These are phyloP conservation scores for Dimocarpus longan DNA, from an alignment of 345 rosid genomes.

Conservation along the genomic window DNA sequence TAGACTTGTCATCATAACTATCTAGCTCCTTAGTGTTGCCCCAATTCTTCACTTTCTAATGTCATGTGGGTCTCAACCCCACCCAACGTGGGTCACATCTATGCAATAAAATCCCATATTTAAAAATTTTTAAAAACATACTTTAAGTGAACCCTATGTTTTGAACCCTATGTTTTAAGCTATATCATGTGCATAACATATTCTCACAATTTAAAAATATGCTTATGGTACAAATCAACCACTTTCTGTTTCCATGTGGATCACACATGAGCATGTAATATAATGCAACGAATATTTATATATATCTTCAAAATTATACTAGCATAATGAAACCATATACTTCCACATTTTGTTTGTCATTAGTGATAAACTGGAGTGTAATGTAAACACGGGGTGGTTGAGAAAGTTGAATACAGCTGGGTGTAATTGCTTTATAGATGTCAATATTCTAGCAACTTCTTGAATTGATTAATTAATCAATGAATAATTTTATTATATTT, in stretches of 20 bases:
- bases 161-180: too few relatives aligned
- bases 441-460: background rate
- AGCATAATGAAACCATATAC: background rate
- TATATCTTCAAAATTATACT: too few relatives aligned
- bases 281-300: too few relatives aligned
- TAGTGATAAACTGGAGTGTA: background rate
- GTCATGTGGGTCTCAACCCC: conserved; percentile 24
- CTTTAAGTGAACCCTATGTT: too few relatives aligned
- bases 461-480: too few relatives aligned
- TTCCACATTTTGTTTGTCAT: background rate
- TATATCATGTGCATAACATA: too few relatives aligned
- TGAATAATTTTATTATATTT: too few relatives aligned
- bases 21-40: conserved; percentile 8
- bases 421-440: too few relatives aligned
- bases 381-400: background rate
- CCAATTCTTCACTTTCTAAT: conserved; percentile 26
- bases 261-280: background rate
- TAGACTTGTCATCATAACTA: conserved; percentile 31
- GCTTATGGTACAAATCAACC: background rate
- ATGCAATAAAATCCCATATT: conserved; percentile 7
- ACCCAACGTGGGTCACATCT: conserved; percentile 13
- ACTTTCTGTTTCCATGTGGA: background rate
- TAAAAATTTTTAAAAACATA: too few relatives aligned
- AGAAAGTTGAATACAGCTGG: too few relatives aligned
- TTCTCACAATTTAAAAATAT: too few relatives aligned